These are phyloP conservation scores for Moesziomyces sp. DNA, from an alignment of 1,284 basidiomycete genomes.

Conservation along the genomic window DNA sequence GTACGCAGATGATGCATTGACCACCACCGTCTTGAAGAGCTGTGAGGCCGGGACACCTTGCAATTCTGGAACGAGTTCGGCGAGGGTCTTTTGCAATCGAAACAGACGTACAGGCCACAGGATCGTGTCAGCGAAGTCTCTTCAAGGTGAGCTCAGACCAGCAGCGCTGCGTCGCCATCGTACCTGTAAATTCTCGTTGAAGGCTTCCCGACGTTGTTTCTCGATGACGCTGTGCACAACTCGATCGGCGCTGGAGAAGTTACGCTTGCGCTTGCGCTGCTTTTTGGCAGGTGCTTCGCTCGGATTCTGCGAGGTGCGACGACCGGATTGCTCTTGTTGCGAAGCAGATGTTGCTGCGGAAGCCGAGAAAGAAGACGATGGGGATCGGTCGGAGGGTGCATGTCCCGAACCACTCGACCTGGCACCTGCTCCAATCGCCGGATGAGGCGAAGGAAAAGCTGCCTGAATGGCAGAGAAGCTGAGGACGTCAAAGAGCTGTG, in stretches of 20 bases:
- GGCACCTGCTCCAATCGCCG: neutral
- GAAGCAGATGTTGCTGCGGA: neutral
- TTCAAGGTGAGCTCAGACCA: no score
- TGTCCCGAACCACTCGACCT: neutral
- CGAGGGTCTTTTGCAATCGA: neutral
- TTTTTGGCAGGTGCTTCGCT: neutral
- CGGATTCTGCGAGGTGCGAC: neutral
- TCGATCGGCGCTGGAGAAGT: slow-evolving; percentile 1
- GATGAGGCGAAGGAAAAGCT: slow-evolving; percentile 2
- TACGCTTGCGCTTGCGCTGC: slow-evolving; percentile 1
- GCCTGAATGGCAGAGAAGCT: slow-evolving; percentile 1
- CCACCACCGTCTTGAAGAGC: slow-evolving; percentile 5
- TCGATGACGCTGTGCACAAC: slow-evolving; percentile 3
- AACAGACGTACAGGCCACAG: no score
- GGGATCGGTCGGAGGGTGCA: neutral
- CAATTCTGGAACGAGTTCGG: slow-evolving; percentile 1
- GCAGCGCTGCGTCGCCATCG: no score
- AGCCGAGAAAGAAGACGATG: neutral
- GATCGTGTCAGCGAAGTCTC: no score
- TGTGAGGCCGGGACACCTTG: neutral
- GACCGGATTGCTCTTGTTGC: neutral
- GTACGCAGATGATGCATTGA: neutral
- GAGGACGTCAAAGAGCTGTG: neutral
- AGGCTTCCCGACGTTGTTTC: neutral
- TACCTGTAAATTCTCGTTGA: neutral